Evolutionary conservation across 2,329 filamentous ascomycete species (phyloP).

Genomic region (Ophiostoma quercus): DNA sequence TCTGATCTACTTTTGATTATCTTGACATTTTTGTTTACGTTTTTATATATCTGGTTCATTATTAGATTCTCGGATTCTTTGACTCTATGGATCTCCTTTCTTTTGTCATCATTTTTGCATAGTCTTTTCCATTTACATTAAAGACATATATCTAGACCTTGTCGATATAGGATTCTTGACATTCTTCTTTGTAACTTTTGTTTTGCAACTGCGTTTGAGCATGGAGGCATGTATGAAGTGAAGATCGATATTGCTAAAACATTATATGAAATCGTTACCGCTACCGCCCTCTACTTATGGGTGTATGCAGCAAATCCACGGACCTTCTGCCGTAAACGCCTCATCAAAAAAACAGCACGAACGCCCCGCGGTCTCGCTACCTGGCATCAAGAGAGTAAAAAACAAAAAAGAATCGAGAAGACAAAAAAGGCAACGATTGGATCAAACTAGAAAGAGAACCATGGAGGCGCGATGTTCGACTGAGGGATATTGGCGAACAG

Average conservation of each 20-base stretch:
- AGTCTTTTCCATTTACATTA: background rate
- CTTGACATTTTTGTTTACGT: background rate
- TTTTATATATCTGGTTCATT: background rate
- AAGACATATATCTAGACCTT: background rate
- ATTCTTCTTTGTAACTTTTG: too few species aligned
- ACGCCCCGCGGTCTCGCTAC: background rate
- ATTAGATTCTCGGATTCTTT: background rate
- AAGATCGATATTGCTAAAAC: background rate
- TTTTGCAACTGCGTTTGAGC: background rate
- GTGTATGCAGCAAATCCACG: background rate
- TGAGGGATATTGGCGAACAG: constrained; percentile 21
- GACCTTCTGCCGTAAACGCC: background rate
- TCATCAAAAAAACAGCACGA: background rate
- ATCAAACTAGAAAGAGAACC: constrained; percentile 19
- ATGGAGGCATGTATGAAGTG: background rate
- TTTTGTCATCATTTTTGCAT: background rate
- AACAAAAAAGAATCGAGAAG: background rate
- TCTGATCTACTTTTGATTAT: background rate
- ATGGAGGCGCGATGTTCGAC: constrained; percentile 10
- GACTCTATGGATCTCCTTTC: background rate
- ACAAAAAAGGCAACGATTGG: background rate
- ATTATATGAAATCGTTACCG: background rate
- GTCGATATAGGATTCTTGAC: background rate
- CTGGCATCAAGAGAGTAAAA: background rate
- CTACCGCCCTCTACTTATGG: background rate